Evolutionary conservation across 495 filamentous ascomycete species (phyloP), one percentile per base, ranked within the genome.

Genomic region (Darksidea phi): DNA sequence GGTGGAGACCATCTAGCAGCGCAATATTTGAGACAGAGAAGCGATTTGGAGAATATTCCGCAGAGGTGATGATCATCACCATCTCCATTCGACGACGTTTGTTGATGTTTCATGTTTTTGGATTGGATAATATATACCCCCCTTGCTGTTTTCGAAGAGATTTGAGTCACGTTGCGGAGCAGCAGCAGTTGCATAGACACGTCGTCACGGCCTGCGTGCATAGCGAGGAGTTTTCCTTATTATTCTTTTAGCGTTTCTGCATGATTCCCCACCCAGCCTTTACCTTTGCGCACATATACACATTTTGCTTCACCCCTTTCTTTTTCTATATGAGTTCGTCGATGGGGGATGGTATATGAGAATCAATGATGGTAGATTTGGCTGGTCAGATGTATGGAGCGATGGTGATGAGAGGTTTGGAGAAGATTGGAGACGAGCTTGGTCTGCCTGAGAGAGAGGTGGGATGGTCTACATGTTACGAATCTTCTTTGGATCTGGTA

Each of bases 1-100:
- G 92, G 93, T 36, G 91, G 91, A 10, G 94, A 98, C 73, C 83
- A 88, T 68, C 79, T 97, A 62, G 94, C 94, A 25, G 85, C 82
- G 71, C 89, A 89, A 71, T 88, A 91, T 72, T 81, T 97, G 73
- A 82, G 88, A 59, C 88, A 93, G 73, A 76, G 82, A 6, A 83
- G 85, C 62, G 82, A 85, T 66, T 80, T 85, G 47, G 73, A 76
- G 56, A 54, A 67, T 76, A 80, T 68, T 76, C 78, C 61, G 25
- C 74, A 61, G 67, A 12, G 48, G 24, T 53, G 48, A 17, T 45
- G 10, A 46, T 54, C 25, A 54, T 48, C 36, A 18, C 17, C 32
- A 41, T n/a, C 18, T 23, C 34, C 6, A 5, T 17, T 11, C 38
- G 17, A 46, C 34, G 25, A 20, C 34, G 38, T 34, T 10, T 25